Evolutionary conservation across 2,329 filamentous ascomycete genomes (phyloP), one percentile per base, ranked within the genome.

Genomic region (Fusarium bulbicola): DNA sequence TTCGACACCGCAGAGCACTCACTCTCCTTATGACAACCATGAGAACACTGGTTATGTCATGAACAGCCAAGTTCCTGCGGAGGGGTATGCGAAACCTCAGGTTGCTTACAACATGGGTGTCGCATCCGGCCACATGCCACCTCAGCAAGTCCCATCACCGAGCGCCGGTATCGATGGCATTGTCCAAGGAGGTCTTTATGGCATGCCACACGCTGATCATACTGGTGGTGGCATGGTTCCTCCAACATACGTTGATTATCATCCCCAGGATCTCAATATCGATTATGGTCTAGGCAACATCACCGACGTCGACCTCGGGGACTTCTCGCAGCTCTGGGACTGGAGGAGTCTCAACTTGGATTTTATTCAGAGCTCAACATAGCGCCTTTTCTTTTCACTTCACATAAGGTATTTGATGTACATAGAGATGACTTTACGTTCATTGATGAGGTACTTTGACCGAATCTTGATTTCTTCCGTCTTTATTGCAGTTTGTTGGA

Each of bases 321-420:
- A 77, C 28, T 77, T 77, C 39, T 70, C 74, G 5, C 57, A 66
- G 18, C 43, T 77, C 2, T 77, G 75, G 75, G 74, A 77, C 16
- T 77, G 75, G 75, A 66, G 68, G 16, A 77, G 75, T 26, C 59
- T 77, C 6, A 68, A 75, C 26, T 52, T 77, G 57, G 72, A 75
- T 49, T 77, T 77, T 39, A 77, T 77, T 28, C 61, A 73, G 9
- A 70, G 72, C 42, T 62, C 72, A 39, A 66, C 52, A 47, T 74
- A 74, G 54, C 5, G 37, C 16, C 30, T n/a, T 42, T 36, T 28
- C n/a, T 24, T 34, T 42, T 21, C 21, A n/a, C 32, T 58, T 36
- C 40, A 72, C 26, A 54, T 54, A 54, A 39, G 32, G 7, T 34
- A 16, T 34, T 34, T 37, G 52, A 20, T 59, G 59, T 64, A 58